These are phyloP conservation scores for Thraustochytrium sp. DNA, from an alignment of 352 stramenopile genomes.

Conservation along the genomic window DNA sequence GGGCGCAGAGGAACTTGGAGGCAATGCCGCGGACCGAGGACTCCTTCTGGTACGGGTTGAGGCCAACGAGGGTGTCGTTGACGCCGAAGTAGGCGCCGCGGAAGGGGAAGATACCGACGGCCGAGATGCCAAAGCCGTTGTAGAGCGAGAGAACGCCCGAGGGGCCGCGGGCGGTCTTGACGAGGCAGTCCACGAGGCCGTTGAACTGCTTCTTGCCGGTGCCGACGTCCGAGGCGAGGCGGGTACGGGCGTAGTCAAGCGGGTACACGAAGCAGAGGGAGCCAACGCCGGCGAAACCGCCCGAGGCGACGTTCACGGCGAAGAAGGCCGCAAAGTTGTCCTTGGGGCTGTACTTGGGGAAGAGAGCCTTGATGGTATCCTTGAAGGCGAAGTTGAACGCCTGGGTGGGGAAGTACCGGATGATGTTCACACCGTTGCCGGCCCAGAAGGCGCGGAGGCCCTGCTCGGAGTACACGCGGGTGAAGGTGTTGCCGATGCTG, in stretches of 20 bases:
- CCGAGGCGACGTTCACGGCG: constrained; percentile 93
- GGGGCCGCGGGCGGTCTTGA: constrained; percentile 73
- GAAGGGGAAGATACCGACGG: constrained; percentile 98
- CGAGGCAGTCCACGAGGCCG: constrained; percentile 92
- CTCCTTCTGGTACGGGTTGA: constrained; percentile 76
- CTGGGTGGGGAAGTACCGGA: constrained; percentile 80
- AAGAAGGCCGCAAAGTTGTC: constrained; percentile 97
- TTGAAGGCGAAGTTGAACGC: constrained; percentile 87
- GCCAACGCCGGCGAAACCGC: constrained; percentile 90
- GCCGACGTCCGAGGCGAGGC: constrained; percentile 95
- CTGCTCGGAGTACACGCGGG: constrained; percentile 71
- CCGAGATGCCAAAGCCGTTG: constrained; percentile 96
- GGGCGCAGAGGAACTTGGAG: constrained; percentile 72
- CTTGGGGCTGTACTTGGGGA: constrained; percentile 81
- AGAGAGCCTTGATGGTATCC: constrained; percentile 75
- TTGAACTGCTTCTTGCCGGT: constrained; percentile 95
- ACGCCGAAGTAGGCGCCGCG: constrained; percentile 95
- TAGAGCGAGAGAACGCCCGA: constrained; percentile 84
- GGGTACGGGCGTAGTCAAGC: constrained; percentile 93
- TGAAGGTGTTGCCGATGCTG: constrained; percentile 77
- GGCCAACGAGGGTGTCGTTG: constrained; percentile 92
- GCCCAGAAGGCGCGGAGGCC: constrained; percentile 74
- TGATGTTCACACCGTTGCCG: constrained; percentile 78
- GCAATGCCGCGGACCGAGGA: constrained; percentile 58
- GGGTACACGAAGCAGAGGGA: constrained; percentile 84